phyloP scores from a whole-genome alignment of 2,329 filamentous ascomycete genomes.

The Aureobasidium sp. region DNA sequence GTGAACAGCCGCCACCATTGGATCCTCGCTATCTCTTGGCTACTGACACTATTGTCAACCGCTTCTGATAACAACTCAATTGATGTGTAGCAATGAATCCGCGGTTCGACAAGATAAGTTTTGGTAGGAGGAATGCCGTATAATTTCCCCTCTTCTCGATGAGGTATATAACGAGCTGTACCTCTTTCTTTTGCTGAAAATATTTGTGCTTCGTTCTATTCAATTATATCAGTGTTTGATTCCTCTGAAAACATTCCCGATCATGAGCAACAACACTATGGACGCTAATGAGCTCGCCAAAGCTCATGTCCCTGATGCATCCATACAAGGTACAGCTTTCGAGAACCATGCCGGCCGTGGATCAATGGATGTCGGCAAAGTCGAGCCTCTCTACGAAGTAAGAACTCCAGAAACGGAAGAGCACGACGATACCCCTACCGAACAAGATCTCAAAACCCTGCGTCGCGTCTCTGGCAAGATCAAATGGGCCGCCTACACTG shows the following conservation, averaged over 20 bases:
- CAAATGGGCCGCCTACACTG: slow-evolving; percentile 46
- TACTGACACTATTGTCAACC: background rate
- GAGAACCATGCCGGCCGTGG: slow-evolving; percentile 1
- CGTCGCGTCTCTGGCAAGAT: slow-evolving; percentile 46
- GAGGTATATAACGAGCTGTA: background rate
- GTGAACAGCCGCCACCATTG: slow-evolving; percentile 6
- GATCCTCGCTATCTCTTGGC: slow-evolving; percentile 14
- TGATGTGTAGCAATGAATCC: background rate
- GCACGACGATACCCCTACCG: slow-evolving; percentile 32
- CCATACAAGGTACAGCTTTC: background rate
- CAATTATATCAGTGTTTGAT: background rate
- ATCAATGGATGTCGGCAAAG: slow-evolving; percentile 12
- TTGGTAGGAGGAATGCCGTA: background rate
- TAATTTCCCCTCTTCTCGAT: background rate
- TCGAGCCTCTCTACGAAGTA: background rate
- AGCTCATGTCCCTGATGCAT: background rate
- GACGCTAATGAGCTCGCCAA: slow-evolving; percentile 5
- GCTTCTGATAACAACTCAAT: background rate
- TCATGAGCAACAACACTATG: slow-evolving; percentile 1
- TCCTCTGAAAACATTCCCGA: background rate
- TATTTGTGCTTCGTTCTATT: background rate
- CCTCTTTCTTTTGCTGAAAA: background rate
- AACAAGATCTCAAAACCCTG: slow-evolving; percentile 40
- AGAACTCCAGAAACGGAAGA: background rate
- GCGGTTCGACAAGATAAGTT: background rate